Conservation (phyloP, 2,329 filamentous ascomycete species). For the Thielaviopsis punctulata region DNA sequence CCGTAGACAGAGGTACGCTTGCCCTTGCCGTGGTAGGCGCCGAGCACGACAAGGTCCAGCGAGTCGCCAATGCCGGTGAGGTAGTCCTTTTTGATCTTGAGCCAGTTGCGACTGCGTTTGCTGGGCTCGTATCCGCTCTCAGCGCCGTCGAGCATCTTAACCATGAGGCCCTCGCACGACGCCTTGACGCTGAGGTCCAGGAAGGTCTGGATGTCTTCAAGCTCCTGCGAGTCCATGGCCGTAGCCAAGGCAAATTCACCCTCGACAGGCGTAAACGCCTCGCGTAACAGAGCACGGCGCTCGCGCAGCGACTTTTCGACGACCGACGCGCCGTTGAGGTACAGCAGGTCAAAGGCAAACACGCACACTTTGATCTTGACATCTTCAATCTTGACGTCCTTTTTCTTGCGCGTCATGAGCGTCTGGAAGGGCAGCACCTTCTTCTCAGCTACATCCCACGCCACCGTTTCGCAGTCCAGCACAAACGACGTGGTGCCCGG, state of each 20-base stretch:
- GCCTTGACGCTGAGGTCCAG: slow-evolving; percentile 91
- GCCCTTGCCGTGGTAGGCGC: slow-evolving; percentile 84
- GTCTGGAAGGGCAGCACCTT: slow-evolving; percentile 95
- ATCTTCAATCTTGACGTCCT: slow-evolving; percentile 89
- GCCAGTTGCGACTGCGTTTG: slow-evolving; percentile 93
- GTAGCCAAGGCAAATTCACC: slow-evolving; percentile 88
- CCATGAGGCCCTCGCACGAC: slow-evolving; percentile 94
- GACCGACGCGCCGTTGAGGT: slow-evolving; percentile 76
- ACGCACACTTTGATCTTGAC: slow-evolving; percentile 95
- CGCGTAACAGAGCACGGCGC: slow-evolving; percentile 56
- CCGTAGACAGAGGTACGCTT: slow-evolving; percentile 94
- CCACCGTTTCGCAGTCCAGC: slow-evolving; percentile 94
- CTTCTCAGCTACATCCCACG: slow-evolving; percentile 88
- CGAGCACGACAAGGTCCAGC: slow-evolving; percentile 86
- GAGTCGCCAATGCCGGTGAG: slow-evolving; percentile 87
- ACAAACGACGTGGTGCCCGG: slow-evolving; percentile 85
- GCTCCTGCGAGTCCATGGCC: slow-evolving; percentile 67
- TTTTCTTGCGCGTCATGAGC: slow-evolving; percentile 93
- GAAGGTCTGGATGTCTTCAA: slow-evolving; percentile 85
- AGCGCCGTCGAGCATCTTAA: slow-evolving; percentile 91
- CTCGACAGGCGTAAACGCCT: slow-evolving; percentile 60
- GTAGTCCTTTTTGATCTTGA: slow-evolving; percentile 99
- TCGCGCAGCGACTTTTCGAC: slow-evolving; percentile 79
- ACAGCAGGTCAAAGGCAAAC: slow-evolving; percentile 89
- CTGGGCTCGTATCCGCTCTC: slow-evolving; percentile 94